Evolutionary conservation across 495 filamentous ascomycete genomes (phyloP), one percentile per base, ranked within the genome.

Genomic region (Xanthoparmelia taractica): DNA sequence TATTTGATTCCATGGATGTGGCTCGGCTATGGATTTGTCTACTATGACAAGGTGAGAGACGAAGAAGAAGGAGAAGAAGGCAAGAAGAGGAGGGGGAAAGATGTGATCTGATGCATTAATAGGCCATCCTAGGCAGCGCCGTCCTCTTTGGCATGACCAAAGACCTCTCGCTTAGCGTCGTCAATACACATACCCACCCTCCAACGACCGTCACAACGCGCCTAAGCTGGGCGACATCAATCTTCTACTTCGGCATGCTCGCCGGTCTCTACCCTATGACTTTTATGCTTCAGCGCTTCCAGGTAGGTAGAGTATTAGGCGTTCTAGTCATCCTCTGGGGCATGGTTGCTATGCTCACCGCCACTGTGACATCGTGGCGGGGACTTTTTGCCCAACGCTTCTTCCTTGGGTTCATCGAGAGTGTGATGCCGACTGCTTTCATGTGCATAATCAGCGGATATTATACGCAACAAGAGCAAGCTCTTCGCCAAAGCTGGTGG

Each of bases 161-260:
- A 25, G 87, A 91, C 70, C 76, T 90, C 38, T 59, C 72, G 7
- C 80, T 90, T 48, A 67, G 70, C 37, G 73, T 86, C 0, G 68
- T 79, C 34, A 76, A 85, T 65, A 73, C 77, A 62, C 75, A 79
- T 11, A 84, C 78, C 2, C 76, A 71, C 25, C 85, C 86, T 0
- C 76, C 84, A 0, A 76, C 77, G 4, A 81, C 76, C 27, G 78
- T 85, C 66, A 87, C 87, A 10, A 79, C 79, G 0, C 80, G 87
- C 17, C 78, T 90, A 36, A 84, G 81, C 65, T 90, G 87, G 88
- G 87, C 87, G 23, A 89, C 86, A 0, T 89, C 85, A 1, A 76
- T 90, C 69, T 91, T 91, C 75, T 91, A 90, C 74, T 90, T 91
- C 66, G 87, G 87, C 31, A 87, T 88, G 85, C 78, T 91, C 18